Base-by-base conservation (phyloP, 805 yeast genomes). In the Nakazawaea holstii region DNA sequence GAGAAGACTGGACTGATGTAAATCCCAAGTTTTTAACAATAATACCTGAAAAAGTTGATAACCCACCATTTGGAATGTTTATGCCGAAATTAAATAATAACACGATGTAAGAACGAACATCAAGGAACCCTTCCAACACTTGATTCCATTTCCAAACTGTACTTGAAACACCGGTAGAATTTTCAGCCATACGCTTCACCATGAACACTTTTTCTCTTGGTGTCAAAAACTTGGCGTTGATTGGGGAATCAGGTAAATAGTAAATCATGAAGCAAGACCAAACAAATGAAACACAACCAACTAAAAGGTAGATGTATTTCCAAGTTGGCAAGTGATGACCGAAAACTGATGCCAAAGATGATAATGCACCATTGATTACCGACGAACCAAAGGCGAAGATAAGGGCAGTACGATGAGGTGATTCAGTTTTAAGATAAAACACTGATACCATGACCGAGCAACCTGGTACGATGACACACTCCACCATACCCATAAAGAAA, bases 111-210 rank as follows among this genome's bases (percentile, higher is more conserved):
- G 55, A 11, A 20, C 43, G 43, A 33, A 39, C 24, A 29, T 76
- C 80, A 28, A 54, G 20, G 35, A 73, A 51, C 3, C 76, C 71
- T 53, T 75, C 80, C 11, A 52, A 58, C 35, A 68, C 67, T 58
- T 76, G 80, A 38, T 65, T 57, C 59, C 57, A 56, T 53, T 72
- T 72, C 56, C 65, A 65, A 24, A 60, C 63, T 30, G 53, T 62
- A 46, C 65, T 64, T 35, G 74, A 71, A 35, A 70, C 64, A 53
- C 79, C 80, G 44, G 71, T 73, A 42, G 65, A 66, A 54, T 73
- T 75, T 7, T 55, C 51, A 35, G 70, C 60, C 28, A 64, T 59
- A 53, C 63, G 52, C 17, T 55, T 54, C 35, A 60, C 50, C 24
- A 58, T 61, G 32, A 55, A 45, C 8, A 39, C 41, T 43, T 59